Evolutionary conservation across 2,329 filamentous ascomycete species (phyloP), one percentile per base, ranked within the genome.

Genomic region (Diaporthe ampelina): DNA sequence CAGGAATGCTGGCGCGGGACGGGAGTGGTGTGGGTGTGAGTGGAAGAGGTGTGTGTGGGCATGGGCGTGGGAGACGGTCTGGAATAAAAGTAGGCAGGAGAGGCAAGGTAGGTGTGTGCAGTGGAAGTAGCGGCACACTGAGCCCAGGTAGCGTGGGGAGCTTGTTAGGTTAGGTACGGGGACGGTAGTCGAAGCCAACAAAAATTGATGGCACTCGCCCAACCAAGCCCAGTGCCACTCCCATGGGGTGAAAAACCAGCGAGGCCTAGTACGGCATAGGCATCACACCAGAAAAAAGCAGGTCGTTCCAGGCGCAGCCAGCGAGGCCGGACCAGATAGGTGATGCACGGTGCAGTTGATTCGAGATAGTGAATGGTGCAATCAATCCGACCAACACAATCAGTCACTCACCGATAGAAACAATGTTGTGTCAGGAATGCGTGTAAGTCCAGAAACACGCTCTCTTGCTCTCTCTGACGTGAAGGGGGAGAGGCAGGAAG

Each of bases 1-100:
- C 59, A 68, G 74, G 72, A 74, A 74, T 72, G 70, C 32, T 63
- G 50, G 26, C 57, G 35, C 45, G 58, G 70, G 57, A 63, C 37
- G 70, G 45, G 54, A 52, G 40, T 61, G 43, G 68, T 45, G 35
- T 26, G 69, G 65, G 32, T 45, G 54, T 48, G 61, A n/a, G 68
- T 67, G 50, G 56, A 40, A 37, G 37, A n/a, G 8, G 26, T 37
- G 29, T 48, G 45, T 43, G 29, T 68, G 63, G 63, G n/a, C 52
- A 29, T 32, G 48, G 29, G 48, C 26, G 37, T 40, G 48, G 48
- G 48, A 40, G 32, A 63, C 40, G 24, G 59, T 63, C 59, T 50
- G 32, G 61, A 24, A 45, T 50, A 35, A 35, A 50, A 48, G 43
- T 68, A 68, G 63, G 63, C 21, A 40, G 48, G 48, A 21, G 17